These are phyloP conservation scores for Mucor irregularis DNA, from an alignment of 371 early-diverging fungal species.

Conservation along the genomic window DNA sequence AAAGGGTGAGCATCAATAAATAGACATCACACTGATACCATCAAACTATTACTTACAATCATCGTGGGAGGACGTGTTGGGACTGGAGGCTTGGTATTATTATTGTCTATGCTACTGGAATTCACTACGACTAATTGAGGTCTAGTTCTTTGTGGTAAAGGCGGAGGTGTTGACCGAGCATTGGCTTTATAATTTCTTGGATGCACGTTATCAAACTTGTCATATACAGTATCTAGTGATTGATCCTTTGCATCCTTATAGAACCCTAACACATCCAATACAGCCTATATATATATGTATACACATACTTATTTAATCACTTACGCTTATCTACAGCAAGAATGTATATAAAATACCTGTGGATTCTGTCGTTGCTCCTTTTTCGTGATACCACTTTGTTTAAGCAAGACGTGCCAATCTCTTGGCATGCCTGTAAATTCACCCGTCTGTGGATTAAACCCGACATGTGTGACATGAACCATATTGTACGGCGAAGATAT, in stretches of 20 bases:
- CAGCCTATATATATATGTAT: slow-evolving; percentile 50
- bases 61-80: slow-evolving; percentile 9
- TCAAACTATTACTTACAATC: slow-evolving; percentile 4
- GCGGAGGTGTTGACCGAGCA: slow-evolving; percentile 21
- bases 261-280: slow-evolving; percentile 92
- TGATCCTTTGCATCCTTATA: slow-evolving; percentile 73
- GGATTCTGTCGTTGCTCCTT: slow-evolving; percentile 94
- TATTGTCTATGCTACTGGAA: neutral
- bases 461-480: slow-evolving; percentile 93
- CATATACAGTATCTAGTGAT: slow-evolving; percentile 79
- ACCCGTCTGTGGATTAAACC: slow-evolving; percentile 86
- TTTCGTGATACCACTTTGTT: slow-evolving; percentile 91
- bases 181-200: slow-evolving; percentile 18
- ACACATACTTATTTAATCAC: too few relatives aligned
- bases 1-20: neutral
- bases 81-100: slow-evolving; percentile 14
- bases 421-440: slow-evolving; percentile 93
- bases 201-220: slow-evolving; percentile 79
- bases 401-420: slow-evolving; percentile 89
- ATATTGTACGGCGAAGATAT: slow-evolving; percentile 95
- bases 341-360: slow-evolving; percentile 54
- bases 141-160: slow-evolving; percentile 27
- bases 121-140: slow-evolving; percentile 23
- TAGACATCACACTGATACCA: neutral
- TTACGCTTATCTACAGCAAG: too few relatives aligned